These are phyloP conservation scores for Apocynum venetum DNA, from an alignment of 257 asterid species.

Conservation along the genomic window DNA sequence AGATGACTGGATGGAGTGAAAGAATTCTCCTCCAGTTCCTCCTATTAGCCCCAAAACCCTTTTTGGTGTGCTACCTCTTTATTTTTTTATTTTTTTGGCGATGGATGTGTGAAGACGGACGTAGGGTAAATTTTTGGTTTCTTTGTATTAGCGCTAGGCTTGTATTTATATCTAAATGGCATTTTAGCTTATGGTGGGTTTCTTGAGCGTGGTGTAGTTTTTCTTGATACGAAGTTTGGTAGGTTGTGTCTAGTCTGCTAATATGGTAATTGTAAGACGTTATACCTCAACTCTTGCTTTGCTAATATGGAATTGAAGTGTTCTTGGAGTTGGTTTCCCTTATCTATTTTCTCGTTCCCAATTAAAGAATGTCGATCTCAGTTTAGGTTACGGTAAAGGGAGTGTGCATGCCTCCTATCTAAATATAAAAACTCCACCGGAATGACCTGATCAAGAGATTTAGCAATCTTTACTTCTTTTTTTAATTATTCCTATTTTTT, in stretches of 20 bases:
- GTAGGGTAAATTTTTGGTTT: neutral
- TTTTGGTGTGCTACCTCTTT: neutral
- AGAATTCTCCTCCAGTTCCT: neutral
- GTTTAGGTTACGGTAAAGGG: too few species aligned
- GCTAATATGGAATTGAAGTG: neutral
- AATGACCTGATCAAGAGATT: too few species aligned
- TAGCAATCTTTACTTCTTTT: too few species aligned
- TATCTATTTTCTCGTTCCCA: too few species aligned
- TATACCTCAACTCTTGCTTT: neutral
- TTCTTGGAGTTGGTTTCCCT: too few species aligned
- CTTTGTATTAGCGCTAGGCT: neutral
- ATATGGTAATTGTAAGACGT: too few species aligned
- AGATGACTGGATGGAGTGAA: neutral
- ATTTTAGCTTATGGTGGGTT: neutral
- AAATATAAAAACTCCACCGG: too few species aligned
- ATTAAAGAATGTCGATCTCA: too few species aligned
- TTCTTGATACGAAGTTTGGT: neutral
- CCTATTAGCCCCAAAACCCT: neutral
- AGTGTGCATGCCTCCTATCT: too few species aligned
- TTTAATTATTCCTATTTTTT: too few species aligned
- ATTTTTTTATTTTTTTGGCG: neutral
- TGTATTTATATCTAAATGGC: neutral
- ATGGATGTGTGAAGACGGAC: neutral
- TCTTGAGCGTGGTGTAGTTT: neutral
- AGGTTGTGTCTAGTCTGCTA: neutral